These are phyloP conservation scores for Geoglossum glabrum DNA, from an alignment of 495 filamentous ascomycete species.

Conservation along the genomic window DNA sequence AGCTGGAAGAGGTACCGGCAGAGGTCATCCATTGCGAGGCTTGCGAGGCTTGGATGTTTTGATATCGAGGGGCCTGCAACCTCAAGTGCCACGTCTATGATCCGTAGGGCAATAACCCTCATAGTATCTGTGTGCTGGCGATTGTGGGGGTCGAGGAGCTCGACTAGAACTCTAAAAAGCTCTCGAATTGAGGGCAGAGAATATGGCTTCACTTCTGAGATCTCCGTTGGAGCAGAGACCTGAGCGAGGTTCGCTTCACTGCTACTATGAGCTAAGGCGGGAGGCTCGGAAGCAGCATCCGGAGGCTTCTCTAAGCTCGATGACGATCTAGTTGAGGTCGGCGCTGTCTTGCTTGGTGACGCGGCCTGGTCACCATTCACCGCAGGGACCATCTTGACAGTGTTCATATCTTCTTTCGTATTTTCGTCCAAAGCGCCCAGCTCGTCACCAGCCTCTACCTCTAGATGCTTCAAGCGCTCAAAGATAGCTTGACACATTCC, in stretches of 20 bases:
- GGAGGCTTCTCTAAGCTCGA: constrained; percentile 1
- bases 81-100: constrained; percentile 93
- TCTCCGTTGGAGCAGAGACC: not conserved
- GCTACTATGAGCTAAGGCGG: not conserved
- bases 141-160: constrained; percentile 84
- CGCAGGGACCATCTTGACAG: constrained; percentile 72
- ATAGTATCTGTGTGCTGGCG: constrained; percentile 81
- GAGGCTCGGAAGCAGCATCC: not conserved
- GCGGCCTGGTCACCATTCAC: constrained; percentile 49
- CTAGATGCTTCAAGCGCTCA: constrained; percentile 68
- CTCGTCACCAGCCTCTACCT: constrained; percentile 43
- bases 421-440: constrained; percentile 35
- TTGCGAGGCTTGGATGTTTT: constrained; percentile 74
- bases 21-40: constrained; percentile 76
- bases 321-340: constrained; percentile 8
- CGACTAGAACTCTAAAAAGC: constrained; percentile 84
- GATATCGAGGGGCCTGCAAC: constrained; percentile 92
- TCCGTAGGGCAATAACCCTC: constrained; percentile 89
- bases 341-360: constrained; percentile 17
- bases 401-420: constrained; percentile 45
- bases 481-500: constrained; percentile 98
- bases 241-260: constrained; percentile 1
- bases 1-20: constrained; percentile 93
- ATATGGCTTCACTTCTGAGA: constrained; percentile 41
- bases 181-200: constrained; percentile 85